Percentiles rank a stretch among this genome's conserved stretches.
Evolutionary conservation across 805 yeast species (phyloP).

Genomic region (Ogataea methylovora): DNA sequence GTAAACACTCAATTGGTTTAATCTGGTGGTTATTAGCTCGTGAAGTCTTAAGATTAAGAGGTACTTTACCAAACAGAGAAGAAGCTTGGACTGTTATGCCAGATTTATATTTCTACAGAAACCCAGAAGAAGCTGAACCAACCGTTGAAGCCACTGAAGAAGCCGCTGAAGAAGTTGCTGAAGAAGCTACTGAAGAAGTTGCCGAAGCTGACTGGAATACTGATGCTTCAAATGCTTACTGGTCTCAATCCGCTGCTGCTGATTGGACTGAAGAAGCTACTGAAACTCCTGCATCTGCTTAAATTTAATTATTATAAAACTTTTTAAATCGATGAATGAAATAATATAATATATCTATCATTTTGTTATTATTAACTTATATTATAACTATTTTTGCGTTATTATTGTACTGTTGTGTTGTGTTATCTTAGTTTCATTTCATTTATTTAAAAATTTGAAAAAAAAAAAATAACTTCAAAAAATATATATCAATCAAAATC

Average conservation of each 20-base stretch:
- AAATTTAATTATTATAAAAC: background rate
- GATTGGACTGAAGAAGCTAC: slow-evolving; percentile 54
- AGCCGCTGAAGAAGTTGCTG: slow-evolving; percentile 58
- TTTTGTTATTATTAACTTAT: no score
- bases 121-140: slow-evolving; percentile 97
- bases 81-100: slow-evolving; percentile 99
- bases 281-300: slow-evolving; percentile 29
- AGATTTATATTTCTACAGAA: slow-evolving; percentile 99
- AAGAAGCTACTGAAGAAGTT: slow-evolving; percentile 54
- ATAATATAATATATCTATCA: no score
- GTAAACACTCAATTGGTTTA: slow-evolving; percentile 99
- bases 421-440: no score
- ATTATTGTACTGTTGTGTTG: no score
- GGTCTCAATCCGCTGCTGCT: slow-evolving; percentile 46
- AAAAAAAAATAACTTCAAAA: no score
- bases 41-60: slow-evolving; percentile 98
- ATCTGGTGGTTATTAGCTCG: slow-evolving; percentile 99
- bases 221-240: slow-evolving; percentile 63
- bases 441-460: no score
- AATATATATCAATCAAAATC: no score
- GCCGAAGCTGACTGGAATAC: slow-evolving; percentile 39
- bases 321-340: no score
- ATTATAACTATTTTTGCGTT: no score
- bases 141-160: slow-evolving; percentile 55
- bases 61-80: slow-evolving; percentile 91